phyloP scores from a whole-genome alignment of 23 red algal genomes.

The Gracilariopsis chorda region DNA sequence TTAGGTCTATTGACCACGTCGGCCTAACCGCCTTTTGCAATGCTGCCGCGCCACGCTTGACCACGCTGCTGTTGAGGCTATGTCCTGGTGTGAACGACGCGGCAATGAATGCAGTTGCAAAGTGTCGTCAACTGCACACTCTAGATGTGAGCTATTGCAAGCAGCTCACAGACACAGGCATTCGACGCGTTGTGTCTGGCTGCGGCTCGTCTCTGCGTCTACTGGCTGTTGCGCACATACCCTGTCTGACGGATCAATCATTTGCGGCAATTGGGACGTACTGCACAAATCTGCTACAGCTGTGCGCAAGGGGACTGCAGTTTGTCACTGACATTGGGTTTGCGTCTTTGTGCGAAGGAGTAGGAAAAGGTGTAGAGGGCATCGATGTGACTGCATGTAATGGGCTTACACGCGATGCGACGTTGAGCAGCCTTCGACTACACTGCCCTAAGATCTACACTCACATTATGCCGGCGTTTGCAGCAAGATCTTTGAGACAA shows the following conservation, averaged over 20 bases:
- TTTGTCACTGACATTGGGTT: constrained; percentile 46
- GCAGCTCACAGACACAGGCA: constrained; percentile 30
- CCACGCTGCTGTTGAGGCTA: constrained; percentile 5
- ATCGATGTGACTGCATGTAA: constrained; percentile 47
- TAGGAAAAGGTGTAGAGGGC: constrained; percentile 24
- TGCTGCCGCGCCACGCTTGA: constrained; percentile 22
- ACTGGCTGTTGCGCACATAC: constrained; percentile 23
- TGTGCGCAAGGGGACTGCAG: constrained; percentile 36
- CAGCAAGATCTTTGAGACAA: constrained; percentile 26
- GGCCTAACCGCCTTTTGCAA: constrained; percentile 31
- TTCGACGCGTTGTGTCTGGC: neutral
- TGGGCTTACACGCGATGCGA: constrained; percentile 38
- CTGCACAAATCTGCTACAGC: constrained; percentile 30
- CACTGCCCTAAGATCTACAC: constrained; percentile 46
- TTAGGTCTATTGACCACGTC: constrained; percentile 5
- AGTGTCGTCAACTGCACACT: constrained; percentile 32
- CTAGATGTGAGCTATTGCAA: constrained; percentile 50
- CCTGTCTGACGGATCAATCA: constrained; percentile 8
- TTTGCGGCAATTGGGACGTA: constrained; percentile 7
- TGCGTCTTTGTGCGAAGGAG: constrained; percentile 13
- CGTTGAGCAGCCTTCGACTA: constrained; percentile 15
- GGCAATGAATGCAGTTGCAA: constrained; percentile 6
- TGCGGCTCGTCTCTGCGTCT: constrained; percentile 24
- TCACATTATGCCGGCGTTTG: constrained; percentile 44
- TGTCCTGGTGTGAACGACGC: constrained; percentile 24